Evolutionary conservation across 768 basidiomycete species (phyloP).

Genomic region (Cyclocybe cylindracea): DNA sequence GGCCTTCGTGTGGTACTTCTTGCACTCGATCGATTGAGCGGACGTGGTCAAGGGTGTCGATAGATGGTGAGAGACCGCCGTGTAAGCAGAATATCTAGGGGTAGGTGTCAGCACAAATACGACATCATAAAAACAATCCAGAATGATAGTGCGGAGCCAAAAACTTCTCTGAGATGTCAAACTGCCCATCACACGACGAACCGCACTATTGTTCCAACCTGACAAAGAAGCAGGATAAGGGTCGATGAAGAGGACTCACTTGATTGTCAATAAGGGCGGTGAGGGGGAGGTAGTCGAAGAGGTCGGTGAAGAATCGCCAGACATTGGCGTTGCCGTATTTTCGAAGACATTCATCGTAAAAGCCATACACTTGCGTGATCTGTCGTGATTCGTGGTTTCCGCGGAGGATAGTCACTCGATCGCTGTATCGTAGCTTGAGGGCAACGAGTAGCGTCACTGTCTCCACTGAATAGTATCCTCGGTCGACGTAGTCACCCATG

Average conservation of each 20-base stretch:
- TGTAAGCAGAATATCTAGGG: slow-evolving; percentile 96
- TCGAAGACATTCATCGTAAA: slow-evolving; percentile 98
- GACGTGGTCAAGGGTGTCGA: slow-evolving; percentile 99
- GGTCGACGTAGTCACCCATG: slow-evolving; percentile 99
- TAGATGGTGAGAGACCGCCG: slow-evolving; percentile 96
- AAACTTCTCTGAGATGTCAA: no score
- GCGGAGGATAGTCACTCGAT: slow-evolving; percentile 95
- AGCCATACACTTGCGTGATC: slow-evolving; percentile 99
- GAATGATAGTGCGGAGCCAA: not conserved
- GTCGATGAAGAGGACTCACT: slow-evolving; percentile 45
- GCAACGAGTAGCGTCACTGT: slow-evolving; percentile 97
- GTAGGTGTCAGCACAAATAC: slow-evolving; percentile 2
- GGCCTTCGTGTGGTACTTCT: slow-evolving; percentile 99
- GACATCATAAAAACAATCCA: slow-evolving; percentile 9
- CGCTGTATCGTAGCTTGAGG: slow-evolving; percentile 96
- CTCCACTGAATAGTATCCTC: slow-evolving; percentile 99
- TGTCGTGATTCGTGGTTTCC: slow-evolving; percentile 99
- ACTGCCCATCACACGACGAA: slow-evolving; percentile 16
- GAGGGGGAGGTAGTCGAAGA: slow-evolving; percentile 96
- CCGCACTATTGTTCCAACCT: not conserved
- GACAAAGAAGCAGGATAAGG: slow-evolving; percentile 1
- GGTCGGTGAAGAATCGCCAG: slow-evolving; percentile 98
- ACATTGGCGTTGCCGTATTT: slow-evolving; percentile 99
- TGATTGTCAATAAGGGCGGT: slow-evolving; percentile 99
- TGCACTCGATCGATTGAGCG: slow-evolving; percentile 98